Percentiles rank a stretch among this genome's conserved stretches.
Evolutionary conservation across 2,329 filamentous ascomycete genomes (phyloP).

Genomic region (Colletotrichum spinosum): DNA sequence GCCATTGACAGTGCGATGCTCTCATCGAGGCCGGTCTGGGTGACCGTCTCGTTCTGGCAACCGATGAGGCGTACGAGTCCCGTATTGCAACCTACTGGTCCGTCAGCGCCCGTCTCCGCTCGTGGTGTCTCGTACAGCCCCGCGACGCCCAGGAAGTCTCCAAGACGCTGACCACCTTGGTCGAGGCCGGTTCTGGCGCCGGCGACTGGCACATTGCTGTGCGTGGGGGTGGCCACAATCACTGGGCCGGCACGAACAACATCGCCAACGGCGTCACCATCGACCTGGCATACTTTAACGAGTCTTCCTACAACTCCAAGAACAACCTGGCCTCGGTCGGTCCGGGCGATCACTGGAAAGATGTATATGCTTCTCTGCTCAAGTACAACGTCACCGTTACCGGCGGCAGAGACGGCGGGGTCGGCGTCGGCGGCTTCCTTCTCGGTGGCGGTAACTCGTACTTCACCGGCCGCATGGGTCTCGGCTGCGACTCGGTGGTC

Average conservation of each 20-base stretch:
- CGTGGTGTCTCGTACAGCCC: conserved; percentile 44
- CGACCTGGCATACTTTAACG: conserved; percentile 49
- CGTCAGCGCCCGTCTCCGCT: conserved; percentile 37
- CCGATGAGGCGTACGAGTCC: conserved; percentile 23
- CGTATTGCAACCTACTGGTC: conserved; percentile 38
- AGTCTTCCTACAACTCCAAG: conserved; percentile 29
- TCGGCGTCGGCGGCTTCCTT: conserved; percentile 58
- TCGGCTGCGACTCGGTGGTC: conserved; percentile 57
- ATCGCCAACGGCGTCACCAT: conserved; percentile 57
- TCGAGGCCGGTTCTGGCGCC: conserved; percentile 36
- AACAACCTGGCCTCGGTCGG: conserved; percentile 31
- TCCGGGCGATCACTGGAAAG: conserved; percentile 30
- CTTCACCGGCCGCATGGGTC: conserved; percentile 57
- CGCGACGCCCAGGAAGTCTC: conserved; percentile 41
- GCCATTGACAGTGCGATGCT: conserved; percentile 31
- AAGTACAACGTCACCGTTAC: conserved; percentile 48
- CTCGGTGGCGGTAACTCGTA: conserved; percentile 62
- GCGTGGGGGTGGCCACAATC: conserved; percentile 62
- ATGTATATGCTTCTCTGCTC: conserved; percentile 30
- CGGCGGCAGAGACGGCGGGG: conserved; percentile 55
- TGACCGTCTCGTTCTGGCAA: conserved; percentile 18
- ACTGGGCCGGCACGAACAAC: conserved; percentile 55
- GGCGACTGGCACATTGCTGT: conserved; percentile 55
- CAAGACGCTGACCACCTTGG: conserved; percentile 32
- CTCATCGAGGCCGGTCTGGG: conserved; percentile 22